A percentile compares a stretch with the other conserved stretches of the same genome.
phyloP scores from a whole-genome alignment of 805 yeast genomes.

The Kurtzmaniella fragi region DNA sequence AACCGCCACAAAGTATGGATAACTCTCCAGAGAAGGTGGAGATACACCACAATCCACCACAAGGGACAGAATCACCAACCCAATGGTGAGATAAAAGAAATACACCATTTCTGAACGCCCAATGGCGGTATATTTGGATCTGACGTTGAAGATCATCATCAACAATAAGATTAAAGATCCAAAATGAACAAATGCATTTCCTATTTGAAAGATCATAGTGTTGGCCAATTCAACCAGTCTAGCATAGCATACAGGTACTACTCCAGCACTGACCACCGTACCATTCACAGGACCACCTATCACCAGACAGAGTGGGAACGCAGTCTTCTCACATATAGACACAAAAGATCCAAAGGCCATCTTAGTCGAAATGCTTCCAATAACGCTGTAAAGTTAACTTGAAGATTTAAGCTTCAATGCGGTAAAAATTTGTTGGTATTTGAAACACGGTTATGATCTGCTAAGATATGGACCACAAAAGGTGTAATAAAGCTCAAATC shows the following conservation, averaged over 20 bases:
- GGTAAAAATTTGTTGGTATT: too few relatives aligned
- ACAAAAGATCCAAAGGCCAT: conserved; percentile 70
- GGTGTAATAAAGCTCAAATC: too few relatives aligned
- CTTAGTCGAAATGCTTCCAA: too few relatives aligned
- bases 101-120: conserved; percentile 84
- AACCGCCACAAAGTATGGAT: conserved; percentile 76
- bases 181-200: conserved; percentile 81
- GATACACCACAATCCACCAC: conserved; percentile 90
- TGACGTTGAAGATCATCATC: conserved; percentile 70
- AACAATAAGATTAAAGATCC: conserved; percentile 61
- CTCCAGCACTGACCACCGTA: conserved; percentile 45
- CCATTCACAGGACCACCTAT: conserved; percentile 46
- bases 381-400: too few relatives aligned
- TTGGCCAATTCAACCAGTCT: conserved; percentile 84
- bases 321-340: conserved; percentile 57
- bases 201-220: conserved; percentile 84
- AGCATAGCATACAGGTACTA: conserved; percentile 77
- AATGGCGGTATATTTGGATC: conserved; percentile 88
- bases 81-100: conserved; percentile 57
- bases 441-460: too few relatives aligned
- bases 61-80: conserved; percentile 58
- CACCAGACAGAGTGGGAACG: conserved; percentile 78
- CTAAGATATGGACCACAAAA: too few relatives aligned
- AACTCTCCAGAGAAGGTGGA: conserved; percentile 75
- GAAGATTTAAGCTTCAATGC: too few relatives aligned